These are phyloP conservation scores for Garcia nutans DNA, from an alignment of 345 rosid species.

Conservation along the genomic window DNA sequence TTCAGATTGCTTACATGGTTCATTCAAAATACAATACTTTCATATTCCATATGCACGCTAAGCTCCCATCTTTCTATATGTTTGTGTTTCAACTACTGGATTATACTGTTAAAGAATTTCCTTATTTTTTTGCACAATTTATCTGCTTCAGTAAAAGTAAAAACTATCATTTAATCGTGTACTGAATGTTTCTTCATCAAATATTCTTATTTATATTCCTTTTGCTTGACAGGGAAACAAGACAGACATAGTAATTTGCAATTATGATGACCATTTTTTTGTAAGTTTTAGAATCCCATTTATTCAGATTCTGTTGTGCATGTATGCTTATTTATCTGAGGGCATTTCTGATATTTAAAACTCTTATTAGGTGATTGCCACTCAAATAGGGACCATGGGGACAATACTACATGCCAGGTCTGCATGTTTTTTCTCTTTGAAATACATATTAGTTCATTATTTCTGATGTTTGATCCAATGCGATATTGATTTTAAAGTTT, in stretches of 20 bases:
- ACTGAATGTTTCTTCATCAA: background rate
- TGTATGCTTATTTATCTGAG: background rate
- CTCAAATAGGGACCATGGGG: constrained; percentile 90
- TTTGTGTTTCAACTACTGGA: background rate
- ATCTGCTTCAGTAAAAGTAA: background rate
- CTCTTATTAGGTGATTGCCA: constrained; percentile 66
- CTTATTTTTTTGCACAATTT: background rate
- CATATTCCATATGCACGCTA: background rate
- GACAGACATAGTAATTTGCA: constrained; percentile 71
- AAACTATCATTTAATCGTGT: background rate
- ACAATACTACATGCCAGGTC: constrained; percentile 82
- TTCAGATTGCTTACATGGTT: constrained; percentile 6
- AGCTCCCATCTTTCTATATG: background rate
- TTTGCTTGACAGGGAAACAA: constrained; percentile 64
- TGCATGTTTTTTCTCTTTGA: constrained; percentile 7
- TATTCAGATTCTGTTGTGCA: background rate
- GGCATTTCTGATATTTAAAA: constrained; percentile 18
- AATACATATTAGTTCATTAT: background rate
- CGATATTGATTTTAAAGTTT: background rate
- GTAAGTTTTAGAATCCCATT: constrained; percentile 48
- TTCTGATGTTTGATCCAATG: background rate
- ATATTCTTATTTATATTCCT: constrained; percentile 6
- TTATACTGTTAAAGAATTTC: background rate
- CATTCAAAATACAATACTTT: background rate
- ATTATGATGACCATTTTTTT: constrained; percentile 74